Evolutionary conservation across 176 grass and related monocot genomes (phyloP).

Genomic region (Hyparrhenia diplandra): DNA sequence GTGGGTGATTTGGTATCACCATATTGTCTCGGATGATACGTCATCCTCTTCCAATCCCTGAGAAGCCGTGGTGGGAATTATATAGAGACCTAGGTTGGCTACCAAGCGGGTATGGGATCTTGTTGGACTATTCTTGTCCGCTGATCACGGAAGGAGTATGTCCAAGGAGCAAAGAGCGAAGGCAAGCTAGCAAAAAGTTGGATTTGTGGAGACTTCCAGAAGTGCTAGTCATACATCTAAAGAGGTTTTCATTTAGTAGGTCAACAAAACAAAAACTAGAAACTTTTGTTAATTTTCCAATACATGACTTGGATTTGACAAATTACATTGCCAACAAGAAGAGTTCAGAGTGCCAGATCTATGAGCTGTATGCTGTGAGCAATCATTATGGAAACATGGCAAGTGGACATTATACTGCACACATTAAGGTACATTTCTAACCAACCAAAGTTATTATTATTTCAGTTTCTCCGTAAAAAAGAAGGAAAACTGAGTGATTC

Average conservation of each 20-base stretch:
- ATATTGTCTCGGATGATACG: too few relatives aligned
- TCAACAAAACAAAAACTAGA: constrained; percentile 94
- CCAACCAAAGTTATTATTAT: background rate
- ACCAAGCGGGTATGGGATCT: too few relatives aligned
- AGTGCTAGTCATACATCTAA: constrained; percentile 96
- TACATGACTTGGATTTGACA: constrained; percentile 94
- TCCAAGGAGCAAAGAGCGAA: constrained; percentile 94
- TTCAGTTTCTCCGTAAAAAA: background rate
- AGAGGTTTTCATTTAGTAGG: constrained; percentile 95
- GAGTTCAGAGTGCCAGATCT: constrained; percentile 58
- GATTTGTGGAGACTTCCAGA: constrained; percentile 98
- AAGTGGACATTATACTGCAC: constrained; percentile 95
- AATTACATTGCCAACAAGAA: constrained; percentile 93
- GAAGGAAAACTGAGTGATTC: background rate
- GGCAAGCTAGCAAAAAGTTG: constrained; percentile 98
- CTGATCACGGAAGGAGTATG: too few relatives aligned
- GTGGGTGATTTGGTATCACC: too few relatives aligned
- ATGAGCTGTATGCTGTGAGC: constrained; percentile 88
- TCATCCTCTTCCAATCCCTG: too few relatives aligned
- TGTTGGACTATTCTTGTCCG: too few relatives aligned
- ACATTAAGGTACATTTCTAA: constrained; percentile 73
- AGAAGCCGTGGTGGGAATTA: too few relatives aligned
- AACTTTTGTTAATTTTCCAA: constrained; percentile 94
- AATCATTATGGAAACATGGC: constrained; percentile 99
- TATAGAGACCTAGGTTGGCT: too few relatives aligned